Evolutionary conservation across 495 filamentous ascomycete genomes (phyloP).

Genomic region (Xylaria scruposa): DNA sequence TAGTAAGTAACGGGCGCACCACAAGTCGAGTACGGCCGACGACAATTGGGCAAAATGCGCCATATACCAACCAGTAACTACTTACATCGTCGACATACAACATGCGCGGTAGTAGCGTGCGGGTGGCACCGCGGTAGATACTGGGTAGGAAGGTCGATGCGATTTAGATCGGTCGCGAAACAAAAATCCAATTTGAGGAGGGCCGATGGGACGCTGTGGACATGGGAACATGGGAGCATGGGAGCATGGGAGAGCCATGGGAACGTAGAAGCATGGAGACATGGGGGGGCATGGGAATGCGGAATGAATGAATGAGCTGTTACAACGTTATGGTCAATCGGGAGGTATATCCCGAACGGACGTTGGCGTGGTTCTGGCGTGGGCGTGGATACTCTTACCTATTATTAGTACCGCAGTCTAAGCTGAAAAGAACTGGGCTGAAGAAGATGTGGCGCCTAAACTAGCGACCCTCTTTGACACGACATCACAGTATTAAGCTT

Average conservation of each 20-base stretch:
- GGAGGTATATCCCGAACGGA: conserved; percentile 7
- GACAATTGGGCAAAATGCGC: conserved; percentile 13
- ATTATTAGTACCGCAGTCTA: conserved; percentile 14
- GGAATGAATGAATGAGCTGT: too few relatives aligned
- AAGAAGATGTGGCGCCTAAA: not conserved
- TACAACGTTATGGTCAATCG: conserved; percentile 1
- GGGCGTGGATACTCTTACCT: not conserved
- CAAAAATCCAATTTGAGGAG: not conserved
- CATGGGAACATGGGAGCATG: too few relatives aligned
- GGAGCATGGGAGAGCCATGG: too few relatives aligned
- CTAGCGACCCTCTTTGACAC: not conserved
- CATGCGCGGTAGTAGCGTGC: not conserved
- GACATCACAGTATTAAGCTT: not conserved
- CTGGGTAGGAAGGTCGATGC: conserved; percentile 21
- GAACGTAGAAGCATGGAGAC: too few relatives aligned
- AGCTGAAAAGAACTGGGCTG: conserved; percentile 12
- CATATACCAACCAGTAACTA: not conserved
- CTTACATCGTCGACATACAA: not conserved
- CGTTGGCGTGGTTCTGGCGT: not conserved
- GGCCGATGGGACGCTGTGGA: not conserved
- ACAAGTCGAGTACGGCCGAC: not conserved
- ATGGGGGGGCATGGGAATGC: too few relatives aligned
- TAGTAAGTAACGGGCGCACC: not conserved
- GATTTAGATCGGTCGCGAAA: conserved; percentile 1
- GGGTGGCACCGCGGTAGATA: conserved; percentile 8